Conservation (phyloP, 139 green algal species). For the Chlorokybus atmophyticus region DNA sequence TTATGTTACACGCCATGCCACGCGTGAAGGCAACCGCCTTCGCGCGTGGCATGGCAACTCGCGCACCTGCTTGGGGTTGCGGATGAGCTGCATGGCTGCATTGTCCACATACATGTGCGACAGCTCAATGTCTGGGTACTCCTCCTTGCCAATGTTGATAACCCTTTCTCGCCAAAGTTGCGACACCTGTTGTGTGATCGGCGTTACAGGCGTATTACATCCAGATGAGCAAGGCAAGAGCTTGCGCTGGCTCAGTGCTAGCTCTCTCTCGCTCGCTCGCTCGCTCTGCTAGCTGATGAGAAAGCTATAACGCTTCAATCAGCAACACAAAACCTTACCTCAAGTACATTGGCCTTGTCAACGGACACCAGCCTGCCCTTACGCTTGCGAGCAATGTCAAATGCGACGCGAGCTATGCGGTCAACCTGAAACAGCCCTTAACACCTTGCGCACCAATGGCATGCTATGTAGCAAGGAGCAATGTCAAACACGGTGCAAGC, state of each 20-base stretch:
- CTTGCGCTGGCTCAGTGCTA: too few relatives aligned
- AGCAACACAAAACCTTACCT: too few relatives aligned
- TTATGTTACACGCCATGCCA: background rate
- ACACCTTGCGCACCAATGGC: background rate
- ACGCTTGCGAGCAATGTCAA: constrained; percentile 78
- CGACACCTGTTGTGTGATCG: constrained; percentile 21
- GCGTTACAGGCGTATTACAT: too few relatives aligned
- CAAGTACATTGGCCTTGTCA: constrained; percentile 96
- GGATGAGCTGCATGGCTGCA: constrained; percentile 95
- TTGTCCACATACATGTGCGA: constrained; percentile 99
- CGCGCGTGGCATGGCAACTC: background rate
- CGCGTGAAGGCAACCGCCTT: background rate
- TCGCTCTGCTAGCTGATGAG: too few relatives aligned
- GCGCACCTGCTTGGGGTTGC: constrained; percentile 23
- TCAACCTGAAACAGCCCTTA: constrained; percentile 58
- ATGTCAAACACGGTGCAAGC: constrained; percentile 84
- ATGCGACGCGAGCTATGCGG: constrained; percentile 86
- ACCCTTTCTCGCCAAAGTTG: constrained; percentile 45
- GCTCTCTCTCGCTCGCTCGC: too few relatives aligned
- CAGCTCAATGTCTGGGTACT: constrained; percentile 94
- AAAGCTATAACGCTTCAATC: too few relatives aligned
- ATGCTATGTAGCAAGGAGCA: too few relatives aligned
- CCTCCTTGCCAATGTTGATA: constrained; percentile 75
- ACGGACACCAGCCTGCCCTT: constrained; percentile 66
- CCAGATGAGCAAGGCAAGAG: too few relatives aligned